Evolutionary conservation across 2,329 filamentous ascomycete genomes (phyloP), one percentile per base, ranked within the genome.

Genomic region (Fusarium chlamydosporum): DNA sequence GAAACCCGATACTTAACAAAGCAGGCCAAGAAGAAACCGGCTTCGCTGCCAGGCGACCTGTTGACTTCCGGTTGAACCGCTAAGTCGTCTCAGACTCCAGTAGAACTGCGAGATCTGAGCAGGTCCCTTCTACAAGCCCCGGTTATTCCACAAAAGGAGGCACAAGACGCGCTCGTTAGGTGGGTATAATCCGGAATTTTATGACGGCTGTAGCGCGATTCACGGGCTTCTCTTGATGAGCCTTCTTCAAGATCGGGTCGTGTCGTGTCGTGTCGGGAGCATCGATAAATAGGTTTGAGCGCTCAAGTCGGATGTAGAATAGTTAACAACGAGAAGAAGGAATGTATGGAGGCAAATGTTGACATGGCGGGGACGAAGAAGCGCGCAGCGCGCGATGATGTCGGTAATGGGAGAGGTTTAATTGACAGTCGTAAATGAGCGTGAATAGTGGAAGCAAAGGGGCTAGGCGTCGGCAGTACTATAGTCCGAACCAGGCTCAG

Each of bases 41-140:
- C 29, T 12, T 15, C 34, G 29, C 54, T 53, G 46, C 4, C 46
- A 29, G 54, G 46, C 27, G 29, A 55, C 52, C 43, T 55, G 52
- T 55, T 41, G 43, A 55, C 52, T 45, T 55, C 52, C 43, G 50
- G 52, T 11, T 51, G 52, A 55, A 55, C 52, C 48, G 52, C 52
- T 16, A 55, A 40, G 52, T 51, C 52, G 42, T n/a, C 42, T 20
- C 52, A 55, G 46, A 38, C 43, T 56, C 53, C 53, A 56, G 53
- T 9, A 51, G 53, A 56, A 56, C 53, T 52, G 53, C 45, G 26
- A 56, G 45, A 35, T 52, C 10, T 23, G 53, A 56, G 53, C 43
- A 56, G 26, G 33, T 31, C 45, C 53, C 53, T 56, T 56, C 53
- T 56, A 56, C 53, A 26, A 56, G 53, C 53, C 53, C 53, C 45